Evolutionary conservation across 495 filamentous ascomycete genomes (phyloP).

Genomic region (Podospora conica): DNA sequence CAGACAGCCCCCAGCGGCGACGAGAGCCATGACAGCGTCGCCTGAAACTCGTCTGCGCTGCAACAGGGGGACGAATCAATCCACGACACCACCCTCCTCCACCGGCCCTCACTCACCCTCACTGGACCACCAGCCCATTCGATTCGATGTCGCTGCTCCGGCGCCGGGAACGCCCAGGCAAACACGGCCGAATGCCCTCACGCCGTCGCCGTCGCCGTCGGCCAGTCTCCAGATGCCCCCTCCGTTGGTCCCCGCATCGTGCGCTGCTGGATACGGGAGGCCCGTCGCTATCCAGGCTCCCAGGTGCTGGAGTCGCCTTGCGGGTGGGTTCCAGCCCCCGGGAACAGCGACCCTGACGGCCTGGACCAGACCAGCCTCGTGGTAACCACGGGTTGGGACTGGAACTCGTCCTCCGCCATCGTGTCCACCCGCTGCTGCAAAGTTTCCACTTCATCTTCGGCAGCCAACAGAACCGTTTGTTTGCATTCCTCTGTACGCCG

Average conservation of each 20-base stretch:
- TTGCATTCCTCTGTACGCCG: neutral
- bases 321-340: neutral
- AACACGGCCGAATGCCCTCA: conserved; percentile 18
- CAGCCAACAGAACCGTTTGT: neutral
- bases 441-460: neutral
- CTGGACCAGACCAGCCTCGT: neutral
- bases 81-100: conserved; percentile 8
- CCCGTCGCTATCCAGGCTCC: neutral
- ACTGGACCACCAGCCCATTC: neutral
- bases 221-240: neutral
- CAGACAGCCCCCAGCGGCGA: conserved; percentile 15
- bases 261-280: neutral
- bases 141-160: conserved; percentile 6
- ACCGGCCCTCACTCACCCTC: neutral
- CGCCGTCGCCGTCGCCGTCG: neutral
- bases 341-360: neutral
- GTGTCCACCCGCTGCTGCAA: neutral
- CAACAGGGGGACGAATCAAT: conserved; percentile 22
- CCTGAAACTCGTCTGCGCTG: conserved; percentile 34
- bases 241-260: neutral
- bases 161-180: neutral
- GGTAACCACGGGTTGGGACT: neutral
- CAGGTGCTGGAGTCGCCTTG: neutral
- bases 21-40: conserved; percentile 20
- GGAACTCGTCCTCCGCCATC: neutral